Conservation (phyloP, 108 stramenopile species). For the Fistulifera pelliculosa region DNA sequence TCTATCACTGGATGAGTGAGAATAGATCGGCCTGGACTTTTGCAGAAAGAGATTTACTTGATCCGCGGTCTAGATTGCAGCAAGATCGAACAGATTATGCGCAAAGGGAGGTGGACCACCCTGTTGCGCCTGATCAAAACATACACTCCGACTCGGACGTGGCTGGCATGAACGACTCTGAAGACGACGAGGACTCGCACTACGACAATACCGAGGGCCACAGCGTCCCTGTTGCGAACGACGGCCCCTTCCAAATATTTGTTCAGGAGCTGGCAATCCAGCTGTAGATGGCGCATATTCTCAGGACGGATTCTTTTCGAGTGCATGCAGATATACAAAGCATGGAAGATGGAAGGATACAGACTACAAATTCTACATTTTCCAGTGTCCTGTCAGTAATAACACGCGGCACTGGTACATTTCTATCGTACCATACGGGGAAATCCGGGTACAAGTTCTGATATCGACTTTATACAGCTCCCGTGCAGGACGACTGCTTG, state of each 20-base stretch:
- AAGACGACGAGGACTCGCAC: slow-evolving; percentile 68
- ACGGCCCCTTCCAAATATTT: slow-evolving; percentile 17
- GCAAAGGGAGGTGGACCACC: slow-evolving; percentile 6
- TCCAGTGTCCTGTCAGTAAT: slow-evolving; percentile 77
- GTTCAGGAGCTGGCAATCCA: slow-evolving; percentile 60
- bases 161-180: slow-evolving; percentile 51
- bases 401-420: slow-evolving; percentile 85
- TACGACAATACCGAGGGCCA: slow-evolving; percentile 21
- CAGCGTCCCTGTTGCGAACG: slow-evolving; percentile 11
- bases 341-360: slow-evolving; percentile 42
- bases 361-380: slow-evolving; percentile 35
- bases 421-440: slow-evolving; percentile 66
- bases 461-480: slow-evolving; percentile 81
- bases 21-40: slow-evolving; percentile 49
- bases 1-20: slow-evolving; percentile 59
- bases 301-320: slow-evolving; percentile 50
- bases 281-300: slow-evolving; percentile 72
- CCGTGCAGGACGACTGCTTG: slow-evolving; percentile 16
- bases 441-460: slow-evolving; percentile 69
- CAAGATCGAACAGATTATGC: slow-evolving; percentile 6
- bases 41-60: slow-evolving; percentile 51
- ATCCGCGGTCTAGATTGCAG: background rate
- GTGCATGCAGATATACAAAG: slow-evolving; percentile 50
- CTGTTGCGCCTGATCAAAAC: slow-evolving; percentile 18
- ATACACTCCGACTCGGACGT: slow-evolving; percentile 55